Percentiles rank a stretch among this genome's conserved stretches.
Evolutionary conservation across 345 rosid species (phyloP).

Genomic region (Eucalyptus erythrocorys): DNA sequence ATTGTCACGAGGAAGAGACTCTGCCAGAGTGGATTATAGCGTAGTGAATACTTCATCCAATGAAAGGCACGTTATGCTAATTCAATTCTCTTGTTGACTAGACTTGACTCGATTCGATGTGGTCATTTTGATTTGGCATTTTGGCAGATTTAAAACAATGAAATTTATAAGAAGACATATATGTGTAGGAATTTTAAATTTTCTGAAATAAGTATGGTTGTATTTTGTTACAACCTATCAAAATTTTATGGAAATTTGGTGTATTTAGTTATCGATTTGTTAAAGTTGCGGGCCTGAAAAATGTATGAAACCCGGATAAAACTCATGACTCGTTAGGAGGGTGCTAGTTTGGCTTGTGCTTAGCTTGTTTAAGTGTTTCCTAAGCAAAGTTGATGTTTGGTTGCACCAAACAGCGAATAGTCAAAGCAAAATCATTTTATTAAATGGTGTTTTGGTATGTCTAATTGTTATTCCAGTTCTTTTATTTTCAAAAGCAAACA

Average conservation of each 20-base stretch:
- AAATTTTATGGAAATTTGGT: neutral
- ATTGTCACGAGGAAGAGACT: neutral
- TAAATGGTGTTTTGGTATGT: neutral
- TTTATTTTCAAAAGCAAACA: neutral
- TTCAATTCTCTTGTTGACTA: accelerated
- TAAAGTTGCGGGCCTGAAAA: neutral
- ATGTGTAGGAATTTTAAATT: neutral
- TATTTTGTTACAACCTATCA: neutral
- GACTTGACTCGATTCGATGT: neutral
- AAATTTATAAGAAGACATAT: neutral
- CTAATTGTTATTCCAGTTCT: neutral
- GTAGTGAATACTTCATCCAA: neutral
- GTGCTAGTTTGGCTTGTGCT: neutral
- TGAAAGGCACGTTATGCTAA: neutral
- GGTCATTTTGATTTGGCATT: accelerated
- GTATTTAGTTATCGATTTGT: neutral
- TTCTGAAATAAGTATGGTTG: accelerated
- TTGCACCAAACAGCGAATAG: neutral
- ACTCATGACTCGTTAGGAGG: neutral
- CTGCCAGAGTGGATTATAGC: neutral
- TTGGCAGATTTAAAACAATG: accelerated
- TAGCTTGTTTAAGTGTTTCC: neutral
- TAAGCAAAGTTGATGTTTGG: neutral
- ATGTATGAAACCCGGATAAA: neutral
- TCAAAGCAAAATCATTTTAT: neutral